Evolutionary conservation across 1,284 basidiomycete species (phyloP), one percentile per base, ranked within the genome.

Genomic region (Pulveroboletus sp.): DNA sequence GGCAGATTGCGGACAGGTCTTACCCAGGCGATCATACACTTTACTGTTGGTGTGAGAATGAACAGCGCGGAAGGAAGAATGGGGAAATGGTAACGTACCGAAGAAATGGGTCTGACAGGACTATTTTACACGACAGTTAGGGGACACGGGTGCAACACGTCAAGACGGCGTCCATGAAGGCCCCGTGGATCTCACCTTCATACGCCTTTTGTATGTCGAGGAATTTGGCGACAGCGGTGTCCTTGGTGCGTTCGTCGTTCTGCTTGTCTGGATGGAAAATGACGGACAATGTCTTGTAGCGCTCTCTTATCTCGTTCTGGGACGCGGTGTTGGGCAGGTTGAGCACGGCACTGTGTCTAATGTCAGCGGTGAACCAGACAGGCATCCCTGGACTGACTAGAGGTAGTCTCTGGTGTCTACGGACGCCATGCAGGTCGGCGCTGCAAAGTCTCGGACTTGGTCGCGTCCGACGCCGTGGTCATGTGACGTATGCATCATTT

Each of bases 191-290:
- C 77, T 51, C 63, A 86, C 88, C 81, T 78, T 89, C 81, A 67
- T 92, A 92, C 18, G 91, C 90, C 61, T 86, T 87, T 62, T 92
- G 89, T 18, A 94, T 78, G 65, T 89, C 83, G 26, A 89, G 77
- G 62, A 93, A 93, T 49, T 81, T 79, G 44, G 81, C 77, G 26
- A 83, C 81, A 3, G 91, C 89, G 2, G 82, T 78, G 36, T 75
- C 78, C 69, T 84, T 87, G 56, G 79, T 74, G 6, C 72, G 67
- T 50, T 83, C 78, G 63, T 84, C 82, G n/a, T 75, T 79, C 60
- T 93, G 90, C 67, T 89, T 92, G 78, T 94, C 92, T 4, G 92
- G 92, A 64, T 94, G 91, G 56, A 92, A 89, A n/a, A 87, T 73
- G n/a, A 92, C 77, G 2, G 90, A 92, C 26, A 92, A 71, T 12